These are phyloP conservation scores for Acer negundo DNA, from an alignment of 345 rosid species.

Conservation along the genomic window DNA sequence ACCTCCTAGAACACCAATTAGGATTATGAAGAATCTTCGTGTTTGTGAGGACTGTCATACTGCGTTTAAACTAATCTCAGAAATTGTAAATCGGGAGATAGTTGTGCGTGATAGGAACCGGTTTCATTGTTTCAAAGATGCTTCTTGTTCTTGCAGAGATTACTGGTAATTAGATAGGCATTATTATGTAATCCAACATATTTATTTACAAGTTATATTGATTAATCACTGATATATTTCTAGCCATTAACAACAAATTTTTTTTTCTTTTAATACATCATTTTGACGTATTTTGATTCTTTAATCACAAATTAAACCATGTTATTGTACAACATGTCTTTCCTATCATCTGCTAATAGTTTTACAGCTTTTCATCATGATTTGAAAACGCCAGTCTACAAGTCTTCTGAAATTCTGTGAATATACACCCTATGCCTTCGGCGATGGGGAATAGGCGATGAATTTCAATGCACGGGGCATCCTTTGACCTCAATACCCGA, in stretches of 20 bases:
- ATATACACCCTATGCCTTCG: background rate
- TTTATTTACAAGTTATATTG: background rate
- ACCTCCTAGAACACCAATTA: constrained; percentile 37
- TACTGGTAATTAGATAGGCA: constrained; percentile 38
- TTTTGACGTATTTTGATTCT: no score
- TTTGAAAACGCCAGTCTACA: background rate
- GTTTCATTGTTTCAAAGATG: constrained; percentile 56
- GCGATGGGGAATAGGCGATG: background rate
- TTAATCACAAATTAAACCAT: background rate
- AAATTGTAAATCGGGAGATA: constrained; percentile 40
- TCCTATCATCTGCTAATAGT: background rate
- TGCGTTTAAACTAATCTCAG: constrained; percentile 48
- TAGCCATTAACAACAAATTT: background rate
- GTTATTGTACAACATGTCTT: background rate
- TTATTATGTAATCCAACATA: background rate
- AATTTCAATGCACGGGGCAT: constrained; percentile 53
- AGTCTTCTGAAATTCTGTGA: background rate
- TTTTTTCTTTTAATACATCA: background rate
- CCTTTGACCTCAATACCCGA: constrained; percentile 53
- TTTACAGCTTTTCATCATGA: background rate
- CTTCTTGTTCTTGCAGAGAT: constrained; percentile 53
- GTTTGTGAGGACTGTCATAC: constrained; percentile 58
- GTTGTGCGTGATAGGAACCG: constrained; percentile 56
- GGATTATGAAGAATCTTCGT: constrained; percentile 60
- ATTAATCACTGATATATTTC: background rate